Percentiles rank a stretch among this genome's conserved stretches.
phyloP scores from a whole-genome alignment of 768 basidiomycete genomes.

The Hericium alpestre region DNA sequence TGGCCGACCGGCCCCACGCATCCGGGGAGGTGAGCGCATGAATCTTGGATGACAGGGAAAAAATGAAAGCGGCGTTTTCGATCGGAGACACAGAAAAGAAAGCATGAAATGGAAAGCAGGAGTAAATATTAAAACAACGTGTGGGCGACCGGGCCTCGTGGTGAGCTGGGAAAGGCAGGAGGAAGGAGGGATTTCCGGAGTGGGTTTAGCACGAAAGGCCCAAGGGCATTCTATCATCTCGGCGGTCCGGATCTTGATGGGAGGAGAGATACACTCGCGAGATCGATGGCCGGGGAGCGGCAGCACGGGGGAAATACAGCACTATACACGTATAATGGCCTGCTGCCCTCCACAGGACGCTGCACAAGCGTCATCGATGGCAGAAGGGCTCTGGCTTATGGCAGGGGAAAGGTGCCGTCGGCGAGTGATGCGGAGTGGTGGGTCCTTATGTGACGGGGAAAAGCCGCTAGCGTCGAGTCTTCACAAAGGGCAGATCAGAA shows the following conservation, averaged over 20 bases:
- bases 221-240: neutral
- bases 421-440: too few relatives aligned
- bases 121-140: conserved; percentile 16
- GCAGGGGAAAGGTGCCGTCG: too few relatives aligned
- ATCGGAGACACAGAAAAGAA: conserved; percentile 14
- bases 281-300: neutral
- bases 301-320: neutral
- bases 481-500: too few relatives aligned
- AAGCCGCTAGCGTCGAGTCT: too few relatives aligned
- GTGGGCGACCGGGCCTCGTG: conserved; percentile 10
- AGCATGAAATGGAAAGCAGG: conserved; percentile 10
- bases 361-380: neutral
- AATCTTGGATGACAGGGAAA: conserved; percentile 9
- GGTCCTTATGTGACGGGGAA: too few relatives aligned
- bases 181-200: neutral
- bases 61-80: conserved; percentile 13
- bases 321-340: neutral
- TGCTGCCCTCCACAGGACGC: neutral
- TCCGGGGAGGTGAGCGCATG: neutral
- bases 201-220: neutral
- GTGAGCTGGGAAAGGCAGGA: neutral
- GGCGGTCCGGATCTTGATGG: conserved; percentile 2
- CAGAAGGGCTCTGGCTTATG: too few relatives aligned
- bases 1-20: too few relatives aligned
- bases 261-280: neutral